A percentile compares a stretch with the other conserved stretches of the same genome.
These are phyloP conservation scores for Leccinellum luteum DNA, from an alignment of 768 basidiomycete genomes.

Conservation along the genomic window DNA sequence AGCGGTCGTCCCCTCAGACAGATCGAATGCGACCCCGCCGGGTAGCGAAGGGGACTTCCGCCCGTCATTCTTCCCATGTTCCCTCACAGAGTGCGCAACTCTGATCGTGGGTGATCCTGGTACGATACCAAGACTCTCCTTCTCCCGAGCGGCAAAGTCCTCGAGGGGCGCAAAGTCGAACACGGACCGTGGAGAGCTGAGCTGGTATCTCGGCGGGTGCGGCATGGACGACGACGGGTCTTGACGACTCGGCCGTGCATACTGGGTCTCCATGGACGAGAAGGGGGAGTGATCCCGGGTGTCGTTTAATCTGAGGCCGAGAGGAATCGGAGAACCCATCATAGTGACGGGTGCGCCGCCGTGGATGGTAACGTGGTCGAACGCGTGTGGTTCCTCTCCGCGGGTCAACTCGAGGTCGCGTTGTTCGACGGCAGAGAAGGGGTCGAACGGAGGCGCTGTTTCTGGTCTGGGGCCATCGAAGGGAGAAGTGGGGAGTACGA, in stretches of 20 bases:
- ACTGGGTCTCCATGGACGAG: constrained; percentile 21
- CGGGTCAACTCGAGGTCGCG: constrained; percentile 44
- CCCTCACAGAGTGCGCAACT: constrained; percentile 9
- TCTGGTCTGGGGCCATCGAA: constrained; percentile 32
- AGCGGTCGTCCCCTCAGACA: too few relatives aligned
- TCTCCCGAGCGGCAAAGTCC: constrained; percentile 70
- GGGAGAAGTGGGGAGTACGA: constrained; percentile 38
- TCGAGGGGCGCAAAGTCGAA: constrained; percentile 82
- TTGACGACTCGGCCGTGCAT: constrained; percentile 27
- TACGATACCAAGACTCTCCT: constrained; percentile 56
- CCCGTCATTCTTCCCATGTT: constrained; percentile 3
- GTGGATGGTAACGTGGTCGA: constrained; percentile 12
- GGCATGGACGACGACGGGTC: constrained; percentile 32
- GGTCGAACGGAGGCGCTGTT: constrained; percentile 35
- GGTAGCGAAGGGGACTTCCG: constrained; percentile 3
- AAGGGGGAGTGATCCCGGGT: constrained; percentile 51
- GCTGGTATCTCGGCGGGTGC: constrained; percentile 69
- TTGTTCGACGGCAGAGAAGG: constrained; percentile 49
- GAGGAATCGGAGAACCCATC: constrained; percentile 11
- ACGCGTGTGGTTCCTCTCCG: constrained; percentile 23
- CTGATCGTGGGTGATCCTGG: constrained; percentile 32
- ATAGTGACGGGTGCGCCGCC: constrained; percentile 2
- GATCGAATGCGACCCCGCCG: too few relatives aligned
- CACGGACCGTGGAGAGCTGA: constrained; percentile 48
- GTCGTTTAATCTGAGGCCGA: constrained; percentile 39